phyloP scores from a whole-genome alignment of 2,329 filamentous ascomycete species.

The Penicillium decumbens region DNA sequence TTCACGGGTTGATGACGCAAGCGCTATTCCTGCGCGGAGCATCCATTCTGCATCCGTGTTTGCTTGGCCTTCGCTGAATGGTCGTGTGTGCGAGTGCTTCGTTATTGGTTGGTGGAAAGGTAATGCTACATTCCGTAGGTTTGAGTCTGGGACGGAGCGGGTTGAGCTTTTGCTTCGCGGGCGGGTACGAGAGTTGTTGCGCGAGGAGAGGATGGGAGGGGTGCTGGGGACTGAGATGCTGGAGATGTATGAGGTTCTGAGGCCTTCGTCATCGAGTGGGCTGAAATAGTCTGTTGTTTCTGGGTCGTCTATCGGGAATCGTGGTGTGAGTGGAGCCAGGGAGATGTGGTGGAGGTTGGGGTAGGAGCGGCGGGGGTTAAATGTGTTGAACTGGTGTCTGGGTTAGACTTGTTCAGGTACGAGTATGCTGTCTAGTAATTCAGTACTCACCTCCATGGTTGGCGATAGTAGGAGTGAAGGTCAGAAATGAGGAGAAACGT shows the following conservation, averaged over 20 bases:
- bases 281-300: slow-evolving; percentile 35
- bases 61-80: background rate
- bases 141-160: slow-evolving; percentile 31
- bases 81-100: slow-evolving; percentile 6
- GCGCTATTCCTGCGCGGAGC: slow-evolving; percentile 53
- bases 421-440: background rate
- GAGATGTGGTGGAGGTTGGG: slow-evolving; percentile 58
- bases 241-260: slow-evolving; percentile 37
- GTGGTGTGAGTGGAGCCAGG: slow-evolving; percentile 55
- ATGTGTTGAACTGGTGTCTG: slow-evolving; percentile 21
- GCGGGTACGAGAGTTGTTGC: slow-evolving; percentile 36
- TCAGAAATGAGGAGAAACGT: slow-evolving; percentile 3
- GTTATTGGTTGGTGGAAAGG: slow-evolving; percentile 21
- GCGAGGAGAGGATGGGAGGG: slow-evolving; percentile 43
- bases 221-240: slow-evolving; percentile 42
- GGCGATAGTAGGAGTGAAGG: background rate
- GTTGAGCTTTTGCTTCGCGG: slow-evolving; percentile 35
- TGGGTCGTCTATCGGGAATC: slow-evolving; percentile 50
- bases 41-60: slow-evolving; percentile 53
- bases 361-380: slow-evolving; percentile 50
- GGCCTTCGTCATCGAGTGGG: slow-evolving; percentile 22
- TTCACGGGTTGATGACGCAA: slow-evolving; percentile 55
- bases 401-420: background rate
- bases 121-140: slow-evolving; percentile 26
- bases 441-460: slow-evolving; percentile 25